phyloP scores from a whole-genome alignment of 345 rosid genomes.

The Populus deltoides region DNA sequence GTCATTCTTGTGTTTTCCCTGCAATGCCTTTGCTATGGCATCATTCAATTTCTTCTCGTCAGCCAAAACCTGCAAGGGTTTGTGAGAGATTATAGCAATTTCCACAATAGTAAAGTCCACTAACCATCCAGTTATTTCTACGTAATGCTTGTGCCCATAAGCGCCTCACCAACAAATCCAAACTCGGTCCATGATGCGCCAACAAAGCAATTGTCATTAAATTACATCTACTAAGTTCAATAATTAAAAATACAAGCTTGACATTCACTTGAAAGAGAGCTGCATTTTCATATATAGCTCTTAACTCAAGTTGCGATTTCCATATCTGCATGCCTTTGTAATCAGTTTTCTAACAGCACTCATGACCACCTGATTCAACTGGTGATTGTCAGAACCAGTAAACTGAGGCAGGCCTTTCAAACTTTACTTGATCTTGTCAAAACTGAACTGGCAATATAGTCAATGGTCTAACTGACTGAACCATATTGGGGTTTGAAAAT shows the following conservation, averaged over 20 bases:
- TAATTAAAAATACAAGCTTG: not conserved
- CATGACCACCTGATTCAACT: not conserved
- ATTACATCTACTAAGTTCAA: not conserved
- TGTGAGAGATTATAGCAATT: slow-evolving; percentile 10
- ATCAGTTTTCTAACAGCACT: not conserved
- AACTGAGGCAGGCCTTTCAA: not conserved
- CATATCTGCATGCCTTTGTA: not conserved
- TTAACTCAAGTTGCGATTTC: not conserved
- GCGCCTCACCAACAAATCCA: not conserved
- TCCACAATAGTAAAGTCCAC: not conserved
- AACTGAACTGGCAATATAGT: not conserved
- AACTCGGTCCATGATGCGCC: not conserved
- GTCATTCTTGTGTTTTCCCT: slow-evolving; percentile 29
- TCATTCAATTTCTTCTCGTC: slow-evolving; percentile 44
- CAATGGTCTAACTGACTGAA: not conserved
- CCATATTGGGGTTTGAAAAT: not conserved
- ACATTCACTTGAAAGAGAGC: not conserved
- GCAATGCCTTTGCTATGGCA: slow-evolving; percentile 36
- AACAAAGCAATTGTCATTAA: not conserved
- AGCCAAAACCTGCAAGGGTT: slow-evolving; percentile 50
- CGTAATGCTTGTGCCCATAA: not conserved
- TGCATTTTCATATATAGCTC: not conserved
- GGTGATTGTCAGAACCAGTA: slow-evolving; percentile 3
- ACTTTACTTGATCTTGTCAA: not conserved
- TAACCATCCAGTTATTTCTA: not conserved